Evolutionary conservation across 1,139 yeast species (phyloP).

Genomic region (Waltiozyma sp.): DNA sequence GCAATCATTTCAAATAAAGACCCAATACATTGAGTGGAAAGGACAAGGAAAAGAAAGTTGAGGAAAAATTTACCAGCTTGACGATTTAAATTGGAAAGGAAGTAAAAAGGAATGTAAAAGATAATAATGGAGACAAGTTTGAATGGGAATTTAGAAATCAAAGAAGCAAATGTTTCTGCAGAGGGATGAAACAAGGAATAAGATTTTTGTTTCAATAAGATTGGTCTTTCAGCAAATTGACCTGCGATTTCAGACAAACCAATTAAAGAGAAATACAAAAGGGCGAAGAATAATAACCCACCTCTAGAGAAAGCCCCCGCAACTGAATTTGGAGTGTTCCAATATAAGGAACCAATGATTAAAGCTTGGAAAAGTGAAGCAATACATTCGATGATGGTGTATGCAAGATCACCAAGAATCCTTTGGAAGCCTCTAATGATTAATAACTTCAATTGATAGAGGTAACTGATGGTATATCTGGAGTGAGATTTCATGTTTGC

Average conservation of each 20-base stretch:
- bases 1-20: constrained; percentile 40
- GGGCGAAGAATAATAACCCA: constrained; percentile 41
- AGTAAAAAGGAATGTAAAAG: constrained; percentile 38
- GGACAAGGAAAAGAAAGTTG: constrained; percentile 33
- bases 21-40: constrained; percentile 31
- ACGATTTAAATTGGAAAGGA: constrained; percentile 37
- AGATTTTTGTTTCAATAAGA: constrained; percentile 41
- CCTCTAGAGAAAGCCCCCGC: constrained; percentile 46
- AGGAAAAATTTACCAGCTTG: constrained; percentile 46
- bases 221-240: constrained; percentile 36
- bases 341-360: constrained; percentile 38
- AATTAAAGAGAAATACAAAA: constrained; percentile 41
- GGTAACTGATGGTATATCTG: constrained; percentile 33
- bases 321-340: constrained; percentile 19
- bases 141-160: constrained; percentile 37
- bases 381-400: constrained; percentile 32
- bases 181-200: constrained; percentile 47
- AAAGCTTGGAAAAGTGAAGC: constrained; percentile 43
- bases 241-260: constrained; percentile 41
- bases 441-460: constrained; percentile 36
- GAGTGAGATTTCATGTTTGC: constrained; percentile 32
- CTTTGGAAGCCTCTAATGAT: constrained; percentile 38
- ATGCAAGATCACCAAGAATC: constrained; percentile 39
- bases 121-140: constrained; percentile 32
- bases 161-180: constrained; percentile 40